Percentiles rank a stretch among this genome's conserved stretches.
phyloP scores from a whole-genome alignment of 495 filamentous ascomycete species.

The Bathelium albidoporum region DNA sequence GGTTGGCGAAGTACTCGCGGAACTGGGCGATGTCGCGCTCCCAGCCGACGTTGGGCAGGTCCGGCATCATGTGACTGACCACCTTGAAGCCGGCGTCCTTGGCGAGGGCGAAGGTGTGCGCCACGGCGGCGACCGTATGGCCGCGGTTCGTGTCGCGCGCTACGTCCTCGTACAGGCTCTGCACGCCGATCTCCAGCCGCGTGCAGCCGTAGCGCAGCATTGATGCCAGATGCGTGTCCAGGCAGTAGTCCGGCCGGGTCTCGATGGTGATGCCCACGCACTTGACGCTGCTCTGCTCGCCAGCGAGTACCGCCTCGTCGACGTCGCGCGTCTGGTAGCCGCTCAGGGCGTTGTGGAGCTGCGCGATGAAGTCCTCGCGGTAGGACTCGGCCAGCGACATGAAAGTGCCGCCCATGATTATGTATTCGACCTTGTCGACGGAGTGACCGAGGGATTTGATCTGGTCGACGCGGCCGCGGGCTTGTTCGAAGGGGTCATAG shows the following conservation, averaged over 20 bases:
- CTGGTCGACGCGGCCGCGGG: constrained; percentile 89
- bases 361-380: constrained; percentile 83
- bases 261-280: constrained; percentile 99
- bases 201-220: constrained; percentile 98
- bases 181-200: constrained; percentile 85
- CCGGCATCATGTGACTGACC: constrained; percentile 99
- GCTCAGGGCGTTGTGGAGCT: constrained; percentile 90
- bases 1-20: constrained; percentile 94
- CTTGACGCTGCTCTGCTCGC: constrained; percentile 89
- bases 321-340: constrained; percentile 86
- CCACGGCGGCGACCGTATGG: constrained; percentile 88
- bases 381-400: constrained; percentile 90
- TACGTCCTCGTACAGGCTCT: constrained; percentile 97
- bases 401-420: constrained; percentile 99
- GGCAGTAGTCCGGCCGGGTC: constrained; percentile 90
- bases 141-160: constrained; percentile 94
- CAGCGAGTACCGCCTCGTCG: constrained; percentile 85
- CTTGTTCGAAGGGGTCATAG: constrained; percentile 97
- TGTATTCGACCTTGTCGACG: constrained; percentile 98
- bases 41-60: constrained; percentile 95
- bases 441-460: constrained; percentile 89
- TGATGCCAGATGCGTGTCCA: constrained; percentile 78
- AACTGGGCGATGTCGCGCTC: constrained; percentile 96
- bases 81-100: constrained; percentile 99
- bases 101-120: constrained; percentile 85